Evolutionary conservation across 148 eudicot species (phyloP), one percentile per base, ranked within the genome.

Genomic region (Fagopyrum tataricum): DNA sequence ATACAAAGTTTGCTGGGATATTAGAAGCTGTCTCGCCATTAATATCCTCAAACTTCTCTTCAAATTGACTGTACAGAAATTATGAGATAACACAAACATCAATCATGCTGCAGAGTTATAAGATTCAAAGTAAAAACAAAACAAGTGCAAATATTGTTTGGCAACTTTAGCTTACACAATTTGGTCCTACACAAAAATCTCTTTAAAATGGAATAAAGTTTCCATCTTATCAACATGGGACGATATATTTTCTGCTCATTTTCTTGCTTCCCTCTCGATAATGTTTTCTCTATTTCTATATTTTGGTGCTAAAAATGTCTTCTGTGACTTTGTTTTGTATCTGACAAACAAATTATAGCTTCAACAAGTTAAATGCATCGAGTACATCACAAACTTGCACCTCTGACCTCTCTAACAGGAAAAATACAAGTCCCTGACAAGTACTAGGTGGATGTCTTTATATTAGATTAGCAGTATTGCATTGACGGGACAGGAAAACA

Each of bases 11-110:
- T 73, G 84, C 81, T 72, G 90, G 93, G 74, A 81, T 26, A 72
- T 76, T 82, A 46, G 85, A 79, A 61, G 84, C 79, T 74, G 83
- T 86, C 44, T 85, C 96, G 73, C 84, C 87, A 82, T 86, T 79
- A 20, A 84, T 82, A 82, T 95, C 96, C 84, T 94, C 98, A 81
- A 94, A 87, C 72, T 90, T 91, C 81, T 94, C 98, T 88, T 91
- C 96, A 81, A 94, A 94, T 88, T 91, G 97, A 84, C 98, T 94
- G 74, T 49, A 78, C 49, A 71, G 43, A 48, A 77, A 75, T 48
- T 13, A 48, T 47, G 21, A 31, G 18, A 13, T 37, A 14, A 64
- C 1, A 64, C 3, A 15, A 43, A 37, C 68, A 37, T 31, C 42
- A 62, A 21, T 24, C 8, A 24, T 3, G n/a, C 39, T 4, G 67